Percentiles rank a stretch among this genome's conserved stretches.
Conservation (phyloP, 495 filamentous ascomycete species). For the Endocarpon pusillum region DNA sequence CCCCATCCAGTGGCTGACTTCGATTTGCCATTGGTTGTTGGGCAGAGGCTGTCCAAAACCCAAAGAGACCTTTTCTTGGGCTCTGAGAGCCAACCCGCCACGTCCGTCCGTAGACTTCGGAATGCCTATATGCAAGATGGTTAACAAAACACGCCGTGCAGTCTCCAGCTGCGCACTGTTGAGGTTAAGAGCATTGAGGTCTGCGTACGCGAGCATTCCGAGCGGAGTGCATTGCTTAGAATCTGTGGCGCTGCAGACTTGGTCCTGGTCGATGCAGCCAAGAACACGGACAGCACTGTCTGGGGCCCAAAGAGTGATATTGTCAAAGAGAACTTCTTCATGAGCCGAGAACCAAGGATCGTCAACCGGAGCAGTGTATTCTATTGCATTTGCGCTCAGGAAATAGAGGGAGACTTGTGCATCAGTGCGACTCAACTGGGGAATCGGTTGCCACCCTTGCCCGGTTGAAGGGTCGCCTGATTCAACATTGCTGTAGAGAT, state of each 20-base stretch:
- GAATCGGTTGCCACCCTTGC: constrained; percentile 11
- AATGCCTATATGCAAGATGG: too few species aligned
- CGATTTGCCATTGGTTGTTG: constrained; percentile 17
- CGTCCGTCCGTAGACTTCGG: constrained; percentile 1
- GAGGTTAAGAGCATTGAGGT: constrained; percentile 1
- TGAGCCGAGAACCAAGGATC: constrained; percentile 10
- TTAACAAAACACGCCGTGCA: constrained; percentile 1
- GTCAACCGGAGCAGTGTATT: constrained; percentile 9
- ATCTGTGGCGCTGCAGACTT: constrained; percentile 7
- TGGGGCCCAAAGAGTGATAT: not conserved
- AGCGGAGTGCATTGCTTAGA: not conserved
- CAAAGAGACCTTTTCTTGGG: not conserved
- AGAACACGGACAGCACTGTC: constrained; percentile 4
- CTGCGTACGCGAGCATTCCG: not conserved
- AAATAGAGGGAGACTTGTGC: constrained; percentile 19
- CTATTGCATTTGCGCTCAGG: constrained; percentile 12
- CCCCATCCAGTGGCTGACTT: constrained; percentile 14
- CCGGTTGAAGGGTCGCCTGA: too few species aligned
- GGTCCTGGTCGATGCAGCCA: constrained; percentile 12
- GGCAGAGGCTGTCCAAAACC: constrained; percentile 8
- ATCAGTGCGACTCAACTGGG: constrained; percentile 14
- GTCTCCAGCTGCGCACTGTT: constrained; percentile 1
- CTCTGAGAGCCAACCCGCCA: constrained; percentile 1
- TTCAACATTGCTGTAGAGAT: too few species aligned
- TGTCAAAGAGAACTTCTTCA: not conserved